Percentiles rank a stretch among this genome's conserved stretches.
Evolutionary conservation across 2,329 filamentous ascomycete genomes (phyloP).

Genomic region (Cladophialophora chaetospira): DNA sequence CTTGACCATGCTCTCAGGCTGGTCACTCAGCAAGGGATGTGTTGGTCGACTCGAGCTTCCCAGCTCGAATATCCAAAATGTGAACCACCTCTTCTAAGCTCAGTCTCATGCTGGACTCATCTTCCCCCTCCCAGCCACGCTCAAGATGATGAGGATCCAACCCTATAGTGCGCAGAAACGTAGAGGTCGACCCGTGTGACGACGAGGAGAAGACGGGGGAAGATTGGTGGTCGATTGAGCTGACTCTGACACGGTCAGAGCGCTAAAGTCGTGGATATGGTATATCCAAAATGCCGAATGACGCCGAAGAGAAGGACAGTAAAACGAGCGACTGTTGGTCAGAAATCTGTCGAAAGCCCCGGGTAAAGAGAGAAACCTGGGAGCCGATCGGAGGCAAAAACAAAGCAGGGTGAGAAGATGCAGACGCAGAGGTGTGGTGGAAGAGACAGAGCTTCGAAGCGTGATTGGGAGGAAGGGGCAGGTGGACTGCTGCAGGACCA

Average conservation of each 20-base stretch:
- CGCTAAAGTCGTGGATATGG: constrained; percentile 2
- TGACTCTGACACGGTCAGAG: constrained; percentile 13
- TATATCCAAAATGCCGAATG: constrained; percentile 10
- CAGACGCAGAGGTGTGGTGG: constrained; percentile 35
- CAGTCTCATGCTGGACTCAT: constrained; percentile 26
- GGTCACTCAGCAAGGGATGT: neutral
- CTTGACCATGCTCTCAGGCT: constrained; percentile 24
- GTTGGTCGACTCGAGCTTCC: constrained; percentile 11
- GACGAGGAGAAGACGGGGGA: neutral
- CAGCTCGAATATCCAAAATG: constrained; percentile 62
- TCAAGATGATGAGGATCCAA: constrained; percentile 83
- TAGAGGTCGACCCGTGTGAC: neutral
- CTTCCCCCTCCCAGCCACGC: constrained; percentile 16
- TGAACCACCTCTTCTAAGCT: constrained; percentile 62
- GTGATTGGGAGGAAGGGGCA: constrained; percentile 38
- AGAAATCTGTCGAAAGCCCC: constrained; percentile 15
- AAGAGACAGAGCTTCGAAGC: constrained; percentile 33
- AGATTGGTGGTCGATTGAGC: neutral
- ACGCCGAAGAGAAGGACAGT: constrained; percentile 20
- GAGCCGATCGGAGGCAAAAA: constrained; percentile 19
- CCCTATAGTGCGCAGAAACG: constrained; percentile 40
- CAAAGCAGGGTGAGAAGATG: constrained; percentile 25
- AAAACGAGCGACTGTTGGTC: constrained; percentile 33
- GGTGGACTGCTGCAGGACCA: constrained; percentile 5
- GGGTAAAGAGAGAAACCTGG: constrained; percentile 14